Base-by-base conservation (phyloP, 805 yeast genomes). In the Candida yuanshanica region DNA sequence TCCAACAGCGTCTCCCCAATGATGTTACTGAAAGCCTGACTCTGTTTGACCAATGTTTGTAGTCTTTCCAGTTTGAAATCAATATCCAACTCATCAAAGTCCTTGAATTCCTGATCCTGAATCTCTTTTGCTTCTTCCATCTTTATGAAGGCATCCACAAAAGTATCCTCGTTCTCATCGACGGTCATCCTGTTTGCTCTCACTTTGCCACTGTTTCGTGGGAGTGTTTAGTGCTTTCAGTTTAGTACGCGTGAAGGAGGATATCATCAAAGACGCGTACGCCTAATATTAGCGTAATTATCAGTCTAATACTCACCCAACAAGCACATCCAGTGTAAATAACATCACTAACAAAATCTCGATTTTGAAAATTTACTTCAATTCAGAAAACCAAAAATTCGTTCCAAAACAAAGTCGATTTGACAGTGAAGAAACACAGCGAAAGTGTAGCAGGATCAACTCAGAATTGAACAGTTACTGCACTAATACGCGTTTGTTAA, bases 21-120 rank as follows among this genome's bases (percentile, higher is more conserved):
- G 49, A 91, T 87, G 46, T 81, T 77, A 1, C 97, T 83, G 62
- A 87, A 91, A 2, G 90, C 76, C 56, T 88, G 90, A 14, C 96
- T 86, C 55, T 86, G 82, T 52, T 84, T 83, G n/a, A 91, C 88
- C 47, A 91, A 69, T 27, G 77, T 79, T 43, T 85, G 75, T 40
- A 91, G 65, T 41, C 87, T 72, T 40, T 74, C 72, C 34, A 88
- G 64, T 53, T 87, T 86, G 35, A 67, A 64, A 31, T 79, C 77
- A n/a, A 65, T 65, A 2, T 77, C 68, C 16, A 75, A 61, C 7
- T 60, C 59, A 41, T 78, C 68, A 35, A 60, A 56, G 29, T 55
- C 56, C 29, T 53, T 33, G 38, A 40, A 41, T 38, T 49, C 51
- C 12, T 35, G 39, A 14, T 38, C 46, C 1, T 43, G 9, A 4